phyloP scores from a whole-genome alignment of 2,329 filamentous ascomycete genomes.

The Fusarium duplospermum region DNA sequence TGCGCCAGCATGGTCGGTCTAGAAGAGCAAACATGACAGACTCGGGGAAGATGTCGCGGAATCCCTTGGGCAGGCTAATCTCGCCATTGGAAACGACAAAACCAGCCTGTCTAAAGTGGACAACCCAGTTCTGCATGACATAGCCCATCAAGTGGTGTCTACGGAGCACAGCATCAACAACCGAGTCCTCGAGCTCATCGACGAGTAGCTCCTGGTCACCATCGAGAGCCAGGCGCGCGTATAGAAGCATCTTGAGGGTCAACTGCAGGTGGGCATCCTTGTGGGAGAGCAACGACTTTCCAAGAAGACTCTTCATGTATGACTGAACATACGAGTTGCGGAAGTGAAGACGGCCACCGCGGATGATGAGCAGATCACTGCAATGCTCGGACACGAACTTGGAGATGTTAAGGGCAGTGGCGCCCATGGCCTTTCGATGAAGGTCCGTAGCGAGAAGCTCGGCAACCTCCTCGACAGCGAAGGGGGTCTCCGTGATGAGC shows the following conservation, averaged over 20 bases:
- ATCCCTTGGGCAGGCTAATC: slow-evolving; percentile 46
- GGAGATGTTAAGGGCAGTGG: slow-evolving; percentile 20
- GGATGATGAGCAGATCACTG: slow-evolving; percentile 47
- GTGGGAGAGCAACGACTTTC: slow-evolving; percentile 48
- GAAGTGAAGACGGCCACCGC: slow-evolving; percentile 51
- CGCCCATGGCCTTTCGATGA: slow-evolving; percentile 15
- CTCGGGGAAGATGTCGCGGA: slow-evolving; percentile 51
- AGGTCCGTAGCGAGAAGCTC: slow-evolving; percentile 48
- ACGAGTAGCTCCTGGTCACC: slow-evolving; percentile 38
- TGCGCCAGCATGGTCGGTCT: slow-evolving; percentile 49
- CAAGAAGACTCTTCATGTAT: slow-evolving; percentile 48
- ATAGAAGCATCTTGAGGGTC: slow-evolving; percentile 50
- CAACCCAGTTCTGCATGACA: slow-evolving; percentile 51
- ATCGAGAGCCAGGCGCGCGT: slow-evolving; percentile 47
- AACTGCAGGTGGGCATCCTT: slow-evolving; percentile 51
- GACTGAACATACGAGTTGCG: slow-evolving; percentile 50
- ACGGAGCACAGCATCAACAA: slow-evolving; percentile 42
- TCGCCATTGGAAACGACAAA: slow-evolving; percentile 44
- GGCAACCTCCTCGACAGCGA: slow-evolving; percentile 47
- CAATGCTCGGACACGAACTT: slow-evolving; percentile 35
- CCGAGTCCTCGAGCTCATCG: slow-evolving; percentile 34
- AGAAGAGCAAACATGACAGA: slow-evolving; percentile 52
- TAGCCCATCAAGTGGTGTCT: slow-evolving; percentile 49
- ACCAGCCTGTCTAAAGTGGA: slow-evolving; percentile 51
- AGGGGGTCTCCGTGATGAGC: slow-evolving; percentile 48